phyloP scores from a whole-genome alignment of 148 eudicot species.

The Rhododendron williamsianum region DNA sequence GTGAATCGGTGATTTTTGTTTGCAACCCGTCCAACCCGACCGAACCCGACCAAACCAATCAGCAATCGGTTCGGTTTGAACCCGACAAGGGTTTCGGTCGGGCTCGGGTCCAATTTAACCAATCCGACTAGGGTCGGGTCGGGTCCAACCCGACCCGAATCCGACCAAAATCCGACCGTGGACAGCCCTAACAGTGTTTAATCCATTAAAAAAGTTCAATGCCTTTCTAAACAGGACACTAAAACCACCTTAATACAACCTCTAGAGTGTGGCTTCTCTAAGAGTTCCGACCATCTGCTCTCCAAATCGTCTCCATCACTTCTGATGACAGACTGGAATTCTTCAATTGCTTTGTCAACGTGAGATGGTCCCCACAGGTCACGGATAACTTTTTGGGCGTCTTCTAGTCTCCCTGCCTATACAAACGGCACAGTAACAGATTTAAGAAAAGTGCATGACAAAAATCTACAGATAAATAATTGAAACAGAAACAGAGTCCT shows the following conservation, averaged over 20 bases:
- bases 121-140: too few relatives aligned
- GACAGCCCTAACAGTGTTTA: background rate
- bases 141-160: too few relatives aligned
- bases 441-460: background rate
- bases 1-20: too few relatives aligned
- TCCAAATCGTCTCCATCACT: slow-evolving; percentile 39
- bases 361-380: slow-evolving; percentile 66
- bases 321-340: slow-evolving; percentile 50
- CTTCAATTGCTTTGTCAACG: slow-evolving; percentile 64
- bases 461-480: background rate
- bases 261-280: slow-evolving; percentile 70
- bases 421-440: background rate
- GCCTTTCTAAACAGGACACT: background rate
- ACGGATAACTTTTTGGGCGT: slow-evolving; percentile 11
- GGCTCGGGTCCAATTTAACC: too few relatives aligned
- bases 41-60: too few relatives aligned
- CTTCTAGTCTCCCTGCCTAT: slow-evolving; percentile 1
- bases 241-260: slow-evolving; percentile 47
- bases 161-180: too few relatives aligned
- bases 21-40: too few relatives aligned
- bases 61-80: too few relatives aligned
- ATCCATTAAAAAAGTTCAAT: background rate
- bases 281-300: slow-evolving; percentile 66
- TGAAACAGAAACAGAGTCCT: slow-evolving; percentile 17
- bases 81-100: too few relatives aligned